Percentiles rank a stretch among this genome's conserved stretches.
These are phyloP conservation scores for Myriosclerotinia scirpicola DNA, from an alignment of 2,329 filamentous ascomycete genomes.

Conservation along the genomic window DNA sequence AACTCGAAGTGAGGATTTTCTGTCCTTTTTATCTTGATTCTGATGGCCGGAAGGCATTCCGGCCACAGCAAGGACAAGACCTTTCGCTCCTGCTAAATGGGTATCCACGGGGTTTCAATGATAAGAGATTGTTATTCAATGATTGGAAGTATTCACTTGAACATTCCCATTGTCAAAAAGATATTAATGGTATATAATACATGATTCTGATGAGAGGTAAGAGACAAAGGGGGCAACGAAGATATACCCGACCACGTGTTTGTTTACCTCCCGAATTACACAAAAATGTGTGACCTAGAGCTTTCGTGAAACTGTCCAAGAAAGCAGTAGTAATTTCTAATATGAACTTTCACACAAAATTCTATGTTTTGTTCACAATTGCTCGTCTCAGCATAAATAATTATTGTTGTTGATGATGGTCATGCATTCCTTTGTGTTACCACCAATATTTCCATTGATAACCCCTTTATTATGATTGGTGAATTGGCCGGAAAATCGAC, in stretches of 20 bases:
- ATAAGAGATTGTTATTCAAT: conserved; percentile 30
- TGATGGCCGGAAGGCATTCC: conserved; percentile 38
- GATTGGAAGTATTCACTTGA: background rate
- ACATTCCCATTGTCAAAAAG: background rate
- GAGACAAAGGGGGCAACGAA: conserved; percentile 15
- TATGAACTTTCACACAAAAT: conserved; percentile 9
- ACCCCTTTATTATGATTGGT: conserved; percentile 26
- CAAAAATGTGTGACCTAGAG: background rate
- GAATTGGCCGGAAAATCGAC: conserved; percentile 29
- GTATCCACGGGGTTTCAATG: conserved; percentile 29
- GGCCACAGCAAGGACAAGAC: conserved; percentile 34
- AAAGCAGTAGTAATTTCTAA: background rate
- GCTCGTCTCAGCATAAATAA: background rate
- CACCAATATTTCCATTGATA: background rate
- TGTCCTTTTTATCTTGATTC: conserved; percentile 34
- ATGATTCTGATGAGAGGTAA: background rate
- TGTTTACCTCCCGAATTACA: background rate
- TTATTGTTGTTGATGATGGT: background rate
- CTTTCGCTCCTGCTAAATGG: conserved; percentile 16
- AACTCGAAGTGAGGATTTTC: conserved; percentile 27
- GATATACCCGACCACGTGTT: conserved; percentile 25
- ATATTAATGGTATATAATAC: background rate
- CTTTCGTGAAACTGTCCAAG: conserved; percentile 5
- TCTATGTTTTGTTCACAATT: background rate
- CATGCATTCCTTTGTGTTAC: conserved; percentile 21